A percentile compares a stretch with the other conserved stretches of the same genome.
These are phyloP conservation scores for Pleodorina starrii DNA, from an alignment of 139 green algal genomes.

Conservation along the genomic window DNA sequence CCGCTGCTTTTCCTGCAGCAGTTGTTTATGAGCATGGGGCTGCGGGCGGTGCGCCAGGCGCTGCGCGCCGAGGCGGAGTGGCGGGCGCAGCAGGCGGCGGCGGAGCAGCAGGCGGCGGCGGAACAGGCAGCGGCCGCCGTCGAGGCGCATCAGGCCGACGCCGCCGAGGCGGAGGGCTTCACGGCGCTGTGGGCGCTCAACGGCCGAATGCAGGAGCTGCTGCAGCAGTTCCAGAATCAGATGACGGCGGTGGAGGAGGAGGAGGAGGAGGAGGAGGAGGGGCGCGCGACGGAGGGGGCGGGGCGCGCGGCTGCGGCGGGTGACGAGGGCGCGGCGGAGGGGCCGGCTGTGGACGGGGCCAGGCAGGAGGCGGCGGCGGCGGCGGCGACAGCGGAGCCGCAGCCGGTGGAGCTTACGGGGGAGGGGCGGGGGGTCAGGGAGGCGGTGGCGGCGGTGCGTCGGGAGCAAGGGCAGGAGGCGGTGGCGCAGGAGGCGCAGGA, in stretches of 20 bases:
- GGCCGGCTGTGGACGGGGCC: too few relatives aligned
- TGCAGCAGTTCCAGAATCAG: neutral
- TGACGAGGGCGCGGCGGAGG: too few relatives aligned
- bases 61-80: neutral
- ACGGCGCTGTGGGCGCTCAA: neutral
- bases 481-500: neutral
- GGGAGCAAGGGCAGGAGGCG: neutral
- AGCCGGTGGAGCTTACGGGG: neutral
- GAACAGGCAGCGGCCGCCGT: neutral
- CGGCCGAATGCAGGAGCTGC: neutral
- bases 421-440: too few relatives aligned
- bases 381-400: neutral
- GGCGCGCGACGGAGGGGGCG: neutral
- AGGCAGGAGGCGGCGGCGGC: too few relatives aligned
- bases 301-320: too few relatives aligned
- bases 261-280: constrained; percentile 3
- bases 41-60: neutral
- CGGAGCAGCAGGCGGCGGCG: neutral
- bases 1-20: constrained; percentile 24
- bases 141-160: too few relatives aligned
- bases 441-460: too few relatives aligned
- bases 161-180: too few relatives aligned
- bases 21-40: neutral
- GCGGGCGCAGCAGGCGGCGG: neutral
- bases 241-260: neutral